phyloP scores from a whole-genome alignment of 768 basidiomycete species.

The Hypholoma fasciculare region DNA sequence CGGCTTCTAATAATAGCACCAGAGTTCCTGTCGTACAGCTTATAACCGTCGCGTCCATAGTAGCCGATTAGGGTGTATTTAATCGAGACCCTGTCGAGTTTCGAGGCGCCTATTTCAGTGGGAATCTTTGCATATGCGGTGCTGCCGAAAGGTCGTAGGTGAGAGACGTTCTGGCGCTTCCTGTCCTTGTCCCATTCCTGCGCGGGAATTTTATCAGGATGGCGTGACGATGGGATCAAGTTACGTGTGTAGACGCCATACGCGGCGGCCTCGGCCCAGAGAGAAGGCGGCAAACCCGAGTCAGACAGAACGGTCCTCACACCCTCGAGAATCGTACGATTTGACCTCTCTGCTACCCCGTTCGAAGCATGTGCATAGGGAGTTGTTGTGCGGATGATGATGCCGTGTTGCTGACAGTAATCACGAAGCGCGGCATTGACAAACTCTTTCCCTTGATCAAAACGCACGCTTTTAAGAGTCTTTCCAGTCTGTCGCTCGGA shows the following conservation, averaged over 20 bases:
- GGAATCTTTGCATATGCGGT: conserved; percentile 28
- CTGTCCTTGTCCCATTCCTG: conserved; percentile 15
- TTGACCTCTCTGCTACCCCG: conserved; percentile 27
- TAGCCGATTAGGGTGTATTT: conserved; percentile 24
- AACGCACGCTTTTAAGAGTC: not conserved
- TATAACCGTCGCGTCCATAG: conserved; percentile 18
- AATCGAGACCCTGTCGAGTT: conserved; percentile 14
- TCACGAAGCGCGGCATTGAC: conserved; percentile 1
- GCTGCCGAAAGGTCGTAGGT: conserved; percentile 30
- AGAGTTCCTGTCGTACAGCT: conserved; percentile 9
- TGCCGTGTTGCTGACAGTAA: conserved; percentile 1
- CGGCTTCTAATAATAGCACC: conserved; percentile 15
- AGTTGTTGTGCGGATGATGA: conserved; percentile 16
- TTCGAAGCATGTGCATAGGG: conserved; percentile 30
- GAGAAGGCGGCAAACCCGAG: conserved; percentile 15
- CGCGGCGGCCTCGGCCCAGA: conserved; percentile 14
- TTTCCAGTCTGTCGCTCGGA: conserved; percentile 7
- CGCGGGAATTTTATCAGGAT: conserved; percentile 12
- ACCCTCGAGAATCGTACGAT: conserved; percentile 24
- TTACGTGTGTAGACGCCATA: conserved; percentile 9
- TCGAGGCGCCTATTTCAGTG: conserved; percentile 8
- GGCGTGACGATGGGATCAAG: conserved; percentile 6
- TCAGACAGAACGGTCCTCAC: conserved; percentile 21
- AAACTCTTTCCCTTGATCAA: conserved; percentile 12
- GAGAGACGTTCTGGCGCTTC: conserved; percentile 22